Evolutionary conservation across 2,329 filamentous ascomycete species (phyloP), one percentile per base, ranked within the genome.

Genomic region (Fusarium transvaalense): DNA sequence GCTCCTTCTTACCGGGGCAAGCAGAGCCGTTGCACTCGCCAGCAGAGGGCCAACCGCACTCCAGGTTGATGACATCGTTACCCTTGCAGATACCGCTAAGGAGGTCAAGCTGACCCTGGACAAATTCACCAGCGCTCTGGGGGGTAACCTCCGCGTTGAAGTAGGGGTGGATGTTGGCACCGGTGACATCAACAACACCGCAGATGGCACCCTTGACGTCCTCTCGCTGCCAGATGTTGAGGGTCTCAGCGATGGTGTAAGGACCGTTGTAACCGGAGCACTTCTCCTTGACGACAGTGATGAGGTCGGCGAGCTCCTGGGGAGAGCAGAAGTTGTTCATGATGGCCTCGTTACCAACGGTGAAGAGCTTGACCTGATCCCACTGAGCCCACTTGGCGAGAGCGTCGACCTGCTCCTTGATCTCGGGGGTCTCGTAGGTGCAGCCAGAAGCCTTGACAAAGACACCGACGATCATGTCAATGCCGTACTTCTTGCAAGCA

Each of bases 81-180:
- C 86, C 86, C 39, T 84, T 78, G 88, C 95, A 98, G 73, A 93
- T 82, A 45, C 79, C 78, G 77, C 88, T 82, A 67, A 97, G 89
- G 69, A 92, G 84, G 46, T 88, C 82, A 69, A 97, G 87, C 86
- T 97, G 90, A 74, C 84, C 77, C 70, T 85, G 82, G 74, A 94
- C 92, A 79, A 97, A 97, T 53, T 83, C 78, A 77, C 95, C 95
- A 56, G 94, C 94, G 51, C 86, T 76, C 6, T 81, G 75, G 64
- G 94, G 87, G 25, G 81, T 76, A 69, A 90, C 86, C 61, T 86
- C 82, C 45, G 88, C 78, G 85, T 97, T 97, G 91, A 97, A 98
- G 91, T 92, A 97, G 72, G 94, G 90, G 84, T 98, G 94, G 76
- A 97, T 89, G 86, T 97, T 97, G 81, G 89, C 89, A 80, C 91